Evolutionary conservation across 805 yeast genomes (phyloP), one percentile per base, ranked within the genome.

Genomic region (Ogataea neopini): DNA sequence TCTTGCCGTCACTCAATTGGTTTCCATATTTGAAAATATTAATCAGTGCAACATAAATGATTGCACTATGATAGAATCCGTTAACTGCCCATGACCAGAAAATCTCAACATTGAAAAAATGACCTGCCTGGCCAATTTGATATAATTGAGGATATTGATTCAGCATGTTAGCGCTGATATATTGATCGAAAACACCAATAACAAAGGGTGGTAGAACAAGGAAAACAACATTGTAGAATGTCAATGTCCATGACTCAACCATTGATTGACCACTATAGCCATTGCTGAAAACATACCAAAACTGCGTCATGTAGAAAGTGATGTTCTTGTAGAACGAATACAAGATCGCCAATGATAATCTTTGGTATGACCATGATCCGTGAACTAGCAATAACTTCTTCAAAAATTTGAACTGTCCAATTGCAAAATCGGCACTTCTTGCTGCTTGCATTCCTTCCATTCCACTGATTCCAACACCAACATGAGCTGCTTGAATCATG

Each of bases 381-480:
- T 94, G 99, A 9, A 94, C 99, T 38, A 94, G 74, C 37, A 94
- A 70, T 47, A 94, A 70, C 64, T 88, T 90, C 59, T 83, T 81
- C 70, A 94, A 74, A 65, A 80, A 94, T 64, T 84, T 84, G 77
- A 94, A 94, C 66, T 94, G 98, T 0, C 97, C 98, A 67, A 95
- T 89, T 1, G 98, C 90, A 50, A 94, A 82, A 73, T 94, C 99
- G 0, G 99, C 98, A 66, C 96, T 85, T 66, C 99, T 79, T 0
- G 99, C 97, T 9, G 99, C 99, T 69, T 94, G 99, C 89, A 91
- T 90, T 57, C 99, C 99, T 71, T 94, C 99, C 92, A 90, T 86
- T 55, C 99, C 99, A 68, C 96, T 88, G 53, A 94, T 95, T 64
- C 99, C 99, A 19, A 94, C 96, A 53, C 99, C 99, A 44, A 94